Evolutionary conservation across 2,329 filamentous ascomycete genomes (phyloP).

Genomic region (Hirsutella thompsonii): DNA sequence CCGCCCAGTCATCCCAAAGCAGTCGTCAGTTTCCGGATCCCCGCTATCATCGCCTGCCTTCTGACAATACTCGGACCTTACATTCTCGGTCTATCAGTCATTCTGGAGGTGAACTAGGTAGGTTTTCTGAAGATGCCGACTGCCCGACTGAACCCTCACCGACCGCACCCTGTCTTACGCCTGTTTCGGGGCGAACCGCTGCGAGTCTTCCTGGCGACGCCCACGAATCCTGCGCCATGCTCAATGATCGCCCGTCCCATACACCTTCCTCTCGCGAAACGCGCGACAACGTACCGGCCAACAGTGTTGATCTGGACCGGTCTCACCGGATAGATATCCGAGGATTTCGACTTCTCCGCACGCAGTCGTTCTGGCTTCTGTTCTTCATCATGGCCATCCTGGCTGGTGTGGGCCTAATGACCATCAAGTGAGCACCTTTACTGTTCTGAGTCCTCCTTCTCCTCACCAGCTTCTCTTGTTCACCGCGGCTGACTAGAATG

Average conservation of each 20-base stretch:
- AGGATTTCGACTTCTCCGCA: constrained; percentile 60
- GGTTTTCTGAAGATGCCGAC: constrained; percentile 23
- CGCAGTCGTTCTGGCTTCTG: constrained; percentile 78
- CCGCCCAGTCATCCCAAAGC: constrained; percentile 35
- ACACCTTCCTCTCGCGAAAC: constrained; percentile 51
- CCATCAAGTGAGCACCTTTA: constrained; percentile 68
- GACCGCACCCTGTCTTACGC: neutral
- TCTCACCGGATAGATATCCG: constrained; percentile 83
- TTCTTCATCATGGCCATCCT: constrained; percentile 83
- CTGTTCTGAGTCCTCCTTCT: neutral
- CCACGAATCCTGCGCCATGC: constrained; percentile 23
- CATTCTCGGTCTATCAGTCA: constrained; percentile 11
- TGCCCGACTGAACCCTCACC: neutral
- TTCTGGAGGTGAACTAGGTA: constrained; percentile 50
- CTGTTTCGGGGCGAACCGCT: neutral
- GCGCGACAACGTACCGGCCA: constrained; percentile 38
- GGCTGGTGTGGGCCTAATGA: constrained; percentile 92
- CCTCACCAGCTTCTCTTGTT: no score
- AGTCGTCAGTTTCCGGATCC: no score
- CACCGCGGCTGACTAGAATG: neutral
- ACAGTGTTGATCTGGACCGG: constrained; percentile 57
- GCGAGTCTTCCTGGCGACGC: constrained; percentile 1
- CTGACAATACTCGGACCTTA: neutral
- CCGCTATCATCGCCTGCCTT: neutral
- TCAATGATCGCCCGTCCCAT: constrained; percentile 70